Conservation (phyloP, 768 basidiomycete species). For the Scleroderma bovista region DNA sequence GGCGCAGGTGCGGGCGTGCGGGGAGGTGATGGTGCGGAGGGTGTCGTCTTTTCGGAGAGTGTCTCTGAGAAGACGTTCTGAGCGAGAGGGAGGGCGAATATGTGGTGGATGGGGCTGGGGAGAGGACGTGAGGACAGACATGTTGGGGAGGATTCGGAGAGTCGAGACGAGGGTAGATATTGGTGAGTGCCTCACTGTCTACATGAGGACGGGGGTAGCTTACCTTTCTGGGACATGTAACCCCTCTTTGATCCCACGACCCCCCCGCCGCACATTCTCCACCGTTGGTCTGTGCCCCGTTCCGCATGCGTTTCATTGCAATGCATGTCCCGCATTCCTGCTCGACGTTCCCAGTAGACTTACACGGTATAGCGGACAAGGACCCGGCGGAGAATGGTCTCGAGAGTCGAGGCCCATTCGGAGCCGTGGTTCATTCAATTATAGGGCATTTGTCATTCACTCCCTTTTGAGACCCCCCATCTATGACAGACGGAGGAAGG, state of each 20-base stretch:
- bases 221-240: neutral
- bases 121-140: constrained; percentile 11
- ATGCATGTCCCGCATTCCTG: too few relatives aligned
- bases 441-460: too few relatives aligned
- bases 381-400: too few relatives aligned
- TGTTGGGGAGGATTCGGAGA: constrained; percentile 6
- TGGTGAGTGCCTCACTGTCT: constrained; percentile 8
- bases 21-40: constrained; percentile 28
- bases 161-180: constrained; percentile 12
- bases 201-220: constrained; percentile 5
- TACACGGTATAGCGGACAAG: too few relatives aligned
- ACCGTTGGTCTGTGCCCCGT: neutral
- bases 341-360: too few relatives aligned
- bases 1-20: constrained; percentile 10
- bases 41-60: constrained; percentile 46
- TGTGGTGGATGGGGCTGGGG: constrained; percentile 10
- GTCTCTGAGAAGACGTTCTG: constrained; percentile 51
- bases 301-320: too few relatives aligned
- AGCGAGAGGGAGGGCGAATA: constrained; percentile 42
- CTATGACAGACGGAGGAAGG: too few relatives aligned
- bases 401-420: too few relatives aligned
- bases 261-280: neutral
- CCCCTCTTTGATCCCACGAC: constrained; percentile 1
- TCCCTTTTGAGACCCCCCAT: too few relatives aligned
- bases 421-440: too few relatives aligned